Evolutionary conservation across 371 early-diverging fungal genomes (phyloP).

Genomic region (Lichtheimia corymbifera): DNA sequence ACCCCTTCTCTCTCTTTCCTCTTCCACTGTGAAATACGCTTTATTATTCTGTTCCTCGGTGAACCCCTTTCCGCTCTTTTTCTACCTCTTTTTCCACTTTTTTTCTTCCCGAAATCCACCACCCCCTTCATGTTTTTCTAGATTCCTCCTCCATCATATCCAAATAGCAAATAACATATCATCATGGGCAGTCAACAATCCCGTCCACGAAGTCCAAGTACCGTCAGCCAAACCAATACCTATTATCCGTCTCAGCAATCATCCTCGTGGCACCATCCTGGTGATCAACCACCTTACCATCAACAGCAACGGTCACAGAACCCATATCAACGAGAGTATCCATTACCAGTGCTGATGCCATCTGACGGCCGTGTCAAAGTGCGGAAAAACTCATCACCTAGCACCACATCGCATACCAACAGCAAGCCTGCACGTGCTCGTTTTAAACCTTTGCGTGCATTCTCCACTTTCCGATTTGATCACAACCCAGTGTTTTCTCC

Average conservation of each 20-base stretch:
- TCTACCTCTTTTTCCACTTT: slow-evolving; percentile 7
- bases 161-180: not conserved
- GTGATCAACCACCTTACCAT: slow-evolving; percentile 13
- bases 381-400: slow-evolving; percentile 41
- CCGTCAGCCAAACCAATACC: slow-evolving; percentile 24
- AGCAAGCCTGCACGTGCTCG: slow-evolving; percentile 2
- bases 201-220: slow-evolving; percentile 22
- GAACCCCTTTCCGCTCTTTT: slow-evolving; percentile 14
- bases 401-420: not conserved
- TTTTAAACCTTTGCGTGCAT: slow-evolving; percentile 7
- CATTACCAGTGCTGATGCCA: slow-evolving; percentile 29
- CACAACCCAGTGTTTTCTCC: not conserved
- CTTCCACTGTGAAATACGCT: not conserved
- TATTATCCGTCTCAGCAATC: slow-evolving; percentile 15
- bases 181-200: slow-evolving; percentile 48
- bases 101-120: not conserved
- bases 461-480: slow-evolving; percentile 8
- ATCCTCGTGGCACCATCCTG: slow-evolving; percentile 15
- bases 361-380: slow-evolving; percentile 33
- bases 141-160: not conserved
- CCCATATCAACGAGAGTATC: slow-evolving; percentile 34
- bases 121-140: not conserved
- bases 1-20: slow-evolving; percentile 4
- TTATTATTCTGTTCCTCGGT: not conserved
- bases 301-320: not conserved